Percentiles rank a stretch among this genome's conserved stretches.
phyloP scores from a whole-genome alignment of 306 rosid species.

The Cucumis sativus region DNA sequence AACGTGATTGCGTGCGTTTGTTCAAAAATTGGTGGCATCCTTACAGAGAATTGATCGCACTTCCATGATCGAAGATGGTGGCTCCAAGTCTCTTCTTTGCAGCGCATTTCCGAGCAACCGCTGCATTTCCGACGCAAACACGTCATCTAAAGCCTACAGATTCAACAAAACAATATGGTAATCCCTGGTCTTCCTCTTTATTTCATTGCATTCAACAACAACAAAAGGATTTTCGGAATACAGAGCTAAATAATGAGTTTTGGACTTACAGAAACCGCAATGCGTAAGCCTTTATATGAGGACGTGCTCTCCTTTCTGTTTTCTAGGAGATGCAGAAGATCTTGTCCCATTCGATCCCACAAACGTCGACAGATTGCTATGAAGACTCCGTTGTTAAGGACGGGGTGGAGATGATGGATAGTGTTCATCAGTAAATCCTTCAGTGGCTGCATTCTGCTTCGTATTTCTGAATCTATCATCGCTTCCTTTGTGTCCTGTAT shows the following conservation, averaged over 20 bases:
- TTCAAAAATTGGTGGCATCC: conserved; percentile 17
- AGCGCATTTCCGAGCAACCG: conserved; percentile 71
- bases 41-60: conserved; percentile 84
- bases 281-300: conserved; percentile 88
- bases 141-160: conserved; percentile 66
- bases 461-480: conserved; percentile 65
- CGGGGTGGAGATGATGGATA: conserved; percentile 49
- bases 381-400: conserved; percentile 63
- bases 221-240: not conserved
- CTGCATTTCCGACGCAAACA: conserved; percentile 86
- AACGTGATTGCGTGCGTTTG: not conserved
- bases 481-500: conserved; percentile 86
- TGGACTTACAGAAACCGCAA: conserved; percentile 10
- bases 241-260: not conserved
- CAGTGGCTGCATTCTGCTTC: conserved; percentile 68
- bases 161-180: not conserved
- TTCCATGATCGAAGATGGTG: conserved; percentile 83
- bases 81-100: conserved; percentile 62
- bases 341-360: conserved; percentile 99
- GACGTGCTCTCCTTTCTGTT: conserved; percentile 77
- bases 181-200: not conserved
- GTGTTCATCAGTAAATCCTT: conserved; percentile 59
- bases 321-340: conserved; percentile 79
- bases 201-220: not conserved
- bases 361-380: conserved; percentile 71